Evolutionary conservation across 129 eudicot species (phyloP), one percentile per base, ranked within the genome.

Genomic region (Pittosporum tobira): DNA sequence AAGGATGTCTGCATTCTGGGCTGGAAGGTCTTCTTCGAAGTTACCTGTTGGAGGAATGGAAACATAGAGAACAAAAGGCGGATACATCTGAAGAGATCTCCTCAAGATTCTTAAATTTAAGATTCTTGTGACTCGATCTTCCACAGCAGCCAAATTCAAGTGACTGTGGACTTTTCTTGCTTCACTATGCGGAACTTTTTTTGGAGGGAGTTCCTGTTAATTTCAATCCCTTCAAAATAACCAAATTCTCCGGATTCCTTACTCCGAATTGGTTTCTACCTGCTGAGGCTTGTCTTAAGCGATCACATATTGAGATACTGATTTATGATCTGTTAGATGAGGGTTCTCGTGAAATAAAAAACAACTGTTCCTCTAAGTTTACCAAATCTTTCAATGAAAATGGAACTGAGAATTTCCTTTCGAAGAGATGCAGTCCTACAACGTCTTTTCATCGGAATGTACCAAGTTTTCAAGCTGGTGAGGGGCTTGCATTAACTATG

Each of bases 91-190:
- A 82, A 69, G 93, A 74, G 47, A 61, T 79, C 52, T 67, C 75
- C 57, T 73, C 85, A 36, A 82, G 71, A 58, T 91, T 91, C 50
- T 67, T 67, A 31, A 80, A 78, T 61, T 48, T 90, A 58, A 79
- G 94, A 66, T 90, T 85, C 64, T 65, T 90, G 46, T 71, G 88
- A 14, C 94, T 85, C 27, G 97, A 90, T 94, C 71, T 91, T 43
- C 99, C 99, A 0, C 99, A 91, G 78, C 99, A 91, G 79, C 90
- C 75, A 47, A 91, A 86, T 63, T 71, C 72, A 44, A 83, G n/a
- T 25, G 99, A 91, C 51, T 91, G 99, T 62, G 99, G 99, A 47
- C 78, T 86, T 40, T 91, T 86, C 74, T 72, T 91, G 76, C 99
- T 91, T 40, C 99, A 91, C 62, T 91, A 91, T 23, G 90, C 67